Evolutionary conservation across 805 yeast genomes (phyloP).

Genomic region (Vanderwaltozyma yarrowii): DNA sequence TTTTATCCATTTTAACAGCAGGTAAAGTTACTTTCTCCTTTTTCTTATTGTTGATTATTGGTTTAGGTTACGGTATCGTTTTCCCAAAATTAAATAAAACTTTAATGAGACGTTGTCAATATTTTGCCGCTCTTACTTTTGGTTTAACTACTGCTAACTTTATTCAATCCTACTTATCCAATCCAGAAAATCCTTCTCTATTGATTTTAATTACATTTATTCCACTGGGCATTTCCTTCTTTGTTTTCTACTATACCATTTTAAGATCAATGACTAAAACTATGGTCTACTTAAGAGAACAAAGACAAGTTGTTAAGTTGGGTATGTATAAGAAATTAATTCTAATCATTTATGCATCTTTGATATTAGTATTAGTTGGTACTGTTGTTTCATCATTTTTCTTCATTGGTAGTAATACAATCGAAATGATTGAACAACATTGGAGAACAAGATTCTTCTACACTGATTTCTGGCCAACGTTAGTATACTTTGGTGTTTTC

Average conservation of each 20-base stretch:
- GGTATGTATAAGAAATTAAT: conserved; percentile 75
- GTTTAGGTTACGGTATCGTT: conserved; percentile 93
- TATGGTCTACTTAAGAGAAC: conserved; percentile 60
- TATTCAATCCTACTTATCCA: conserved; percentile 41
- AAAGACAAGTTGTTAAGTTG: conserved; percentile 86
- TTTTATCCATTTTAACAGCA: conserved; percentile 71
- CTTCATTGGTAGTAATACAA: conserved; percentile 60
- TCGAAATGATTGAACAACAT: conserved; percentile 70
- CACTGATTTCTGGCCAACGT: conserved; percentile 90
- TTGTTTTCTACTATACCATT: conserved; percentile 64
- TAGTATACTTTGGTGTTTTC: conserved; percentile 76
- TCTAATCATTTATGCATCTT: conserved; percentile 61
- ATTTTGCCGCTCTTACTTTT: conserved; percentile 48
- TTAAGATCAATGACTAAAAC: conserved; percentile 67
- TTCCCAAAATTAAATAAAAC: conserved; percentile 71
- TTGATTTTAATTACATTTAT: conserved; percentile 50
- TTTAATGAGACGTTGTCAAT: conserved; percentile 59
- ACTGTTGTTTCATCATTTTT: conserved; percentile 60
- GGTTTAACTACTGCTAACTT: conserved; percentile 44
- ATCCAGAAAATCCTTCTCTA: conserved; percentile 40
- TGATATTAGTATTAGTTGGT: conserved; percentile 61
- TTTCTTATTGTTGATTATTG: conserved; percentile 73
- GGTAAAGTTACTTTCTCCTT: conserved; percentile 79
- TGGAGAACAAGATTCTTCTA: conserved; percentile 90
- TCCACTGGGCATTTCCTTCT: conserved; percentile 63